Conservation (phyloP, 768 basidiomycete genomes). For the Lentinula raphanica region DNA sequence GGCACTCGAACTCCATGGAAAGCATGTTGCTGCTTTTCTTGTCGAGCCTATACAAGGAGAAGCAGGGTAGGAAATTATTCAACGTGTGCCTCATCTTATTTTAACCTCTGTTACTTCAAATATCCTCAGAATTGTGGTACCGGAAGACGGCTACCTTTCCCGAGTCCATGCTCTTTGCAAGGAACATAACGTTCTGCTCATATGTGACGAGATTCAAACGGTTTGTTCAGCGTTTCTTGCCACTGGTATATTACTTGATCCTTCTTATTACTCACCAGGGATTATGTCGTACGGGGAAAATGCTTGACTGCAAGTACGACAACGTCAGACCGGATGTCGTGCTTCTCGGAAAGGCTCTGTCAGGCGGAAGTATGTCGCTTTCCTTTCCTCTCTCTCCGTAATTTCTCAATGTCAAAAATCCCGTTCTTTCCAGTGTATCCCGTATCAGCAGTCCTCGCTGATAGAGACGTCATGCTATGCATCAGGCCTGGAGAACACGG, state of each 20-base stretch:
- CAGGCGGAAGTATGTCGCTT: conserved; percentile 84
- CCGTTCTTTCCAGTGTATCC: conserved; percentile 83
- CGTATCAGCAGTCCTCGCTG: conserved; percentile 90
- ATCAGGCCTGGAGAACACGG: conserved; percentile 96
- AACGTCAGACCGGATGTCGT: conserved; percentile 86
- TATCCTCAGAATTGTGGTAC: conserved; percentile 76
- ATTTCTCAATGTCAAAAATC: conserved; percentile 6
- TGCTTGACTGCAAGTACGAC: conserved; percentile 89
- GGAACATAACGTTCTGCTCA: conserved; percentile 89
- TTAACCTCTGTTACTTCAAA: background rate
- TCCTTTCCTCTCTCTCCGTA: background rate
- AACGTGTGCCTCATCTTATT: background rate
- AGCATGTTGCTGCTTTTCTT: conserved; percentile 86
- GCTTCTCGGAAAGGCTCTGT: conserved; percentile 92
- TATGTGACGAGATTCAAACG: conserved; percentile 98
- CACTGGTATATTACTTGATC: background rate
- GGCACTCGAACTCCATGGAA: conserved; percentile 75
- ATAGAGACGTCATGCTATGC: conserved; percentile 89
- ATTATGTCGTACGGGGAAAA: conserved; percentile 87
- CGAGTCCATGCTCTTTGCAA: conserved; percentile 80
- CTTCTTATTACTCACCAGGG: conserved; percentile 42
- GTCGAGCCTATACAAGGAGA: conserved; percentile 99
- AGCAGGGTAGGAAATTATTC: conserved; percentile 67
- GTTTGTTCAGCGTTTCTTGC: conserved; percentile 31
- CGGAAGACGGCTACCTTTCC: conserved; percentile 79